Conservation (phyloP, 23 red algal species). For the Rhodosorus marinus region DNA sequence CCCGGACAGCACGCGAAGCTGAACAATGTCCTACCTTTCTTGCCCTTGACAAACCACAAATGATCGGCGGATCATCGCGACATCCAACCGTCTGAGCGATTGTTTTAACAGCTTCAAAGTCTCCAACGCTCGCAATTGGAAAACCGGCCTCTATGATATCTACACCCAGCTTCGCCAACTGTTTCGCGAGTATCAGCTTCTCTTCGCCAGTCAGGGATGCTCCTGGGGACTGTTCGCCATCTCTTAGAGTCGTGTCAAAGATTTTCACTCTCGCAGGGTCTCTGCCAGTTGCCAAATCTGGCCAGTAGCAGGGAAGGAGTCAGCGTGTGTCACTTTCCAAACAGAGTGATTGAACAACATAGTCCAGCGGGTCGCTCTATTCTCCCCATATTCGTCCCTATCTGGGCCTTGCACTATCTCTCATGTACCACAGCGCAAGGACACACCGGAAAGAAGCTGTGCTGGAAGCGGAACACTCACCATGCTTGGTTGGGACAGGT, state of each 20-base stretch:
- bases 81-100: slow-evolving; percentile 67
- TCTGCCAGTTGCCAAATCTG: slow-evolving; percentile 74
- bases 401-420: too few species aligned
- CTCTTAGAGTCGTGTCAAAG: slow-evolving; percentile 92
- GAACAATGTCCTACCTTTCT: not conserved
- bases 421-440: too few species aligned
- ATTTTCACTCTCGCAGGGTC: slow-evolving; percentile 91
- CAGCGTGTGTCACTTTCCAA: too few species aligned
- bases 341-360: too few species aligned
- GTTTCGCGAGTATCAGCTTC: slow-evolving; percentile 78
- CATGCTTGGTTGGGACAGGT: too few species aligned
- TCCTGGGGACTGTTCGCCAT: slow-evolving; percentile 97
- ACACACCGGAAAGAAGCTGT: too few species aligned
- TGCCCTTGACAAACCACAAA: slow-evolving; percentile 86
- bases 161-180: slow-evolving; percentile 83
- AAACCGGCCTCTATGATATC: slow-evolving; percentile 98
- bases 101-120: slow-evolving; percentile 69
- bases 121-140: slow-evolving; percentile 72
- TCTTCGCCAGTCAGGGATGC: slow-evolving; percentile 86
- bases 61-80: slow-evolving; percentile 69
- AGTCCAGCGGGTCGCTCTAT: too few species aligned
- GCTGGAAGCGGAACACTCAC: too few species aligned
- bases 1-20: not conserved
- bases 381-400: too few species aligned
- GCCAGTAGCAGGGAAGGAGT: too few species aligned